Percentiles rank a stretch among this genome's conserved stretches.
Evolutionary conservation across 257 asterid species (phyloP).

Genomic region (Hygrophila difformis): DNA sequence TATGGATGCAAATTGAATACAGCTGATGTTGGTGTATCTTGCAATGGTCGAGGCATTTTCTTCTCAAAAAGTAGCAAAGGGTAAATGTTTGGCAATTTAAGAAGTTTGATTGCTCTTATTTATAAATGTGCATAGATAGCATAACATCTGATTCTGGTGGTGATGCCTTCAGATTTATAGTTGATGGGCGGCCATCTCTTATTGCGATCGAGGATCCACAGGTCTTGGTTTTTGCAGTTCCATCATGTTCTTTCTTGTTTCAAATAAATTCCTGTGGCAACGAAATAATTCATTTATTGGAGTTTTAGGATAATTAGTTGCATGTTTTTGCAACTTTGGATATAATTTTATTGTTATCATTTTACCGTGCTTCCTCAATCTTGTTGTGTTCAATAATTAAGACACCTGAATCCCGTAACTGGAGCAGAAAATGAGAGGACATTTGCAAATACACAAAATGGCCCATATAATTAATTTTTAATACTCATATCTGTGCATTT

Average conservation of each 20-base stretch:
- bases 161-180: conserved; percentile 47
- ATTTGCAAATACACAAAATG: neutral
- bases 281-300: too few species aligned
- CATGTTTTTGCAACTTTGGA: too few species aligned
- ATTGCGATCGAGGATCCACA: conserved; percentile 94
- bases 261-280: neutral
- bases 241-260: conserved; percentile 8
- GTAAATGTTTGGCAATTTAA: conserved; percentile 27
- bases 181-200: conserved; percentile 46
- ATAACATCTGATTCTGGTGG: neutral
- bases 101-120: too few species aligned
- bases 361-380: too few species aligned
- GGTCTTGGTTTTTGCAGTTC: conserved; percentile 30
- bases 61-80: conserved; percentile 60
- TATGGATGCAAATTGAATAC: conserved; percentile 87
- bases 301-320: too few species aligned
- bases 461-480: too few species aligned
- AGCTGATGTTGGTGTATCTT: conserved; percentile 83
- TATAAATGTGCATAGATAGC: neutral
- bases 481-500: conserved; percentile 2
- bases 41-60: conserved; percentile 67
- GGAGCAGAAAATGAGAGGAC: neutral
- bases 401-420: neutral
- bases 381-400: too few species aligned
- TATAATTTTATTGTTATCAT: neutral